These are phyloP conservation scores for Amanita pallidorosea DNA, from an alignment of 768 basidiomycete genomes.

Conservation along the genomic window DNA sequence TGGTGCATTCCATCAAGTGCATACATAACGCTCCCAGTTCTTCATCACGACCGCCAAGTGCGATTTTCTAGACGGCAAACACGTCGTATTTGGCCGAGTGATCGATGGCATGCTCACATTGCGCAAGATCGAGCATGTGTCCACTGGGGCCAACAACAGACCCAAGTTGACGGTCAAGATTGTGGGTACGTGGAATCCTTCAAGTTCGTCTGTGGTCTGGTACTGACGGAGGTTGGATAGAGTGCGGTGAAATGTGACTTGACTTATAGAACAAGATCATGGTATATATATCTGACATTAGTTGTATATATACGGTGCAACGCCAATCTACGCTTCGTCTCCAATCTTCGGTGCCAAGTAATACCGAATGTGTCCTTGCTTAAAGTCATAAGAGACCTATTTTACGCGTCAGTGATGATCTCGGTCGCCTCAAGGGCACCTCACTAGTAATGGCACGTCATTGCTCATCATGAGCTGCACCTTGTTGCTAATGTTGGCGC, in stretches of 20 bases:
- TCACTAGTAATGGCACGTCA: conserved; percentile 80
- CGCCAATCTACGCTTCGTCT: conserved; percentile 37
- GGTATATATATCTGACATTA: not conserved
- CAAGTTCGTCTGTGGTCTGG: not conserved
- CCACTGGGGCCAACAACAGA: conserved; percentile 83
- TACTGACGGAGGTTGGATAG: conserved; percentile 15
- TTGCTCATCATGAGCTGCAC: conserved; percentile 87
- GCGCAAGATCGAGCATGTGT: conserved; percentile 92
- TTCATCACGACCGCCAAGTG: conserved; percentile 95
- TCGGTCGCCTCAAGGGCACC: conserved; percentile 11
- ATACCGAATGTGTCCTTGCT: conserved; percentile 82
- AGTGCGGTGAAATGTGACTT: conserved; percentile 54
- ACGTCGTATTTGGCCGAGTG: conserved; percentile 87
- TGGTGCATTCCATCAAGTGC: not conserved
- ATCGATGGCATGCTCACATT: conserved; percentile 92
- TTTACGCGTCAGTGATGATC: conserved; percentile 9
- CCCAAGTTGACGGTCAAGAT: conserved; percentile 87
- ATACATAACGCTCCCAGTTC: conserved; percentile 43
- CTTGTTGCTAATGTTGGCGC: conserved; percentile 54
- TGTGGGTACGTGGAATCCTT: conserved; percentile 41
- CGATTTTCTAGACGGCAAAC: conserved; percentile 92
- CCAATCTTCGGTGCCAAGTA: conserved; percentile 96
- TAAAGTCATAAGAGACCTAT: conserved; percentile 84
- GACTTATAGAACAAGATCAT: not conserved
- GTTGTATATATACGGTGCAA: not conserved